Evolutionary conservation across 805 yeast species (phyloP).

Genomic region (Candida pseudofarinosa): DNA sequence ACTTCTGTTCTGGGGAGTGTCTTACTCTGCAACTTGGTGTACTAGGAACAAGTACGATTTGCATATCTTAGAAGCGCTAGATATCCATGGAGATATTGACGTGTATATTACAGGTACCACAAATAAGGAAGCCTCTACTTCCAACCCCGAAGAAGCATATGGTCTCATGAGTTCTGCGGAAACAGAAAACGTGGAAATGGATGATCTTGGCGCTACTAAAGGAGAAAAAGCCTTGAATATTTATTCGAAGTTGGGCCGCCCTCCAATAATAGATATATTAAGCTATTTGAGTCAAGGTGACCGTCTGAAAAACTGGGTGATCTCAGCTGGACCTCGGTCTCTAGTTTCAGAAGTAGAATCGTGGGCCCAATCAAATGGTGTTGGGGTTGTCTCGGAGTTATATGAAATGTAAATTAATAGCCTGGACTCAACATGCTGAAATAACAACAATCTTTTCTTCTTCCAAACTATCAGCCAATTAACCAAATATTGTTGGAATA

Average conservation of each 20-base stretch:
- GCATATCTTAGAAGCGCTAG: slow-evolving; percentile 38
- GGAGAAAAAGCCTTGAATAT: slow-evolving; percentile 1
- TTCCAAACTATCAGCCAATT: too few relatives aligned
- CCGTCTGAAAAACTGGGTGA: slow-evolving; percentile 46
- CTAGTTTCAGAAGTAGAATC: slow-evolving; percentile 37
- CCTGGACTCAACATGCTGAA: too few relatives aligned
- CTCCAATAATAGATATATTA: slow-evolving; percentile 34
- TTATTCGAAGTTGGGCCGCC: slow-evolving; percentile 36
- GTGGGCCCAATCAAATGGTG: slow-evolving; percentile 33
- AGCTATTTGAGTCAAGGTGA: slow-evolving; percentile 21
- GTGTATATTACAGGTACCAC: slow-evolving; percentile 33
- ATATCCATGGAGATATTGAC: slow-evolving; percentile 26
- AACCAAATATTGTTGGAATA: too few relatives aligned
- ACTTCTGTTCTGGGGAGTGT: slow-evolving; percentile 14
- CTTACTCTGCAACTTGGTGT: slow-evolving; percentile 47
- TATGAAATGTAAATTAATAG: slow-evolving; percentile 33
- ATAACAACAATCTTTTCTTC: too few relatives aligned
- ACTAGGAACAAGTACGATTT: slow-evolving; percentile 44
- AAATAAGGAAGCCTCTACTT: not conserved
- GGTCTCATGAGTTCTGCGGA: slow-evolving; percentile 18
- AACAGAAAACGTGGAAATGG: slow-evolving; percentile 18
- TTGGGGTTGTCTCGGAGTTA: slow-evolving; percentile 42
- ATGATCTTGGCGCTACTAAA: slow-evolving; percentile 15
- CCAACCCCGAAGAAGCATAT: slow-evolving; percentile 12
- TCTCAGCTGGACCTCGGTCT: slow-evolving; percentile 56